Base-by-base conservation (phyloP, 2,329 filamentous ascomycete genomes). In the Cyphellophora europaea region DNA sequence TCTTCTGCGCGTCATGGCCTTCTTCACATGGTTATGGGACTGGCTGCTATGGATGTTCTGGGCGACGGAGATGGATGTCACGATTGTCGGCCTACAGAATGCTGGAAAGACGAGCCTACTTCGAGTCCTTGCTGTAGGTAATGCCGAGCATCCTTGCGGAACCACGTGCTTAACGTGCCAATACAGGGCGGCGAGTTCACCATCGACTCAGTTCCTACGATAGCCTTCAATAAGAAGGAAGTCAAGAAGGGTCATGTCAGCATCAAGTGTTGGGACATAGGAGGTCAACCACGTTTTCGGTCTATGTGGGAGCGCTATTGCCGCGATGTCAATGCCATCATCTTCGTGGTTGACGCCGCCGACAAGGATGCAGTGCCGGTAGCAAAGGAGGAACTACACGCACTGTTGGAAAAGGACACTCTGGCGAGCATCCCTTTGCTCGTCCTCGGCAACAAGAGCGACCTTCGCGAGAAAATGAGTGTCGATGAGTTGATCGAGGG, bases 271-370 rank as follows among this genome's bases (percentile, higher is more conserved):
- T 98, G 91, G 91, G 91, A 98, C 66, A 77, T 98, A 46, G 91
- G 91, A 50, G 91, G 91, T 35, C 91, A 98, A 65, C 89, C 91
- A 51, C 77, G 89, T 48, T 98, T 96, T 67, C 83, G 91, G 54
- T 84, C 85, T 50, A 98, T 98, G 91, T 98, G 91, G 91, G 91
- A 98, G 69, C 74, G 91, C 55, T 98, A 98, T 62, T 96, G 91
- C 64, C 85, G 88, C 45, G 91, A 87, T 34, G 91, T 96, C 49
- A 94, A 93, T 64, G 89, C 89, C 50, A 95, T 98, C 50, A 84
- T 98, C 74, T 98, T 95, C 64, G 94, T 98, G 58, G 88, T 96
- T 54, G 91, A 98, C 59, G 93, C 93, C 47, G 87, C 89, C 49
- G 91, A 98, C 61, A 71, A 73, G 45, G 74, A 77, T 35, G 75